Evolutionary conservation across 345 rosid genomes (phyloP).

Genomic region (Citrus unshiu): DNA sequence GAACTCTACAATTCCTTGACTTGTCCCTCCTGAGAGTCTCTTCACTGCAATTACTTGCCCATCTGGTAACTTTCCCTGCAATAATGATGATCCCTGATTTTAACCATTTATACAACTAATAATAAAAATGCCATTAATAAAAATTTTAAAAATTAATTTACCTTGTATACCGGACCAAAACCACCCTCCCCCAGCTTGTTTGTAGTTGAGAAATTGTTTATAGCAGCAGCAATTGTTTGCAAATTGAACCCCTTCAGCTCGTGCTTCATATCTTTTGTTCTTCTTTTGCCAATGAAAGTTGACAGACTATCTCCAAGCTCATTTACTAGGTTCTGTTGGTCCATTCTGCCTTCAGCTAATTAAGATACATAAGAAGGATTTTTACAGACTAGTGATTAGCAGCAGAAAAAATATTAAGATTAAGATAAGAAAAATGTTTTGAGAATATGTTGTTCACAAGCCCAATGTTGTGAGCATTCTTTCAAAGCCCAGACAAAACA

Average conservation of each 20-base stretch:
- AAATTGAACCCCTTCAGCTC: not conserved
- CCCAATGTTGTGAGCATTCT: not conserved
- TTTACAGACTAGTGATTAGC: too few species aligned
- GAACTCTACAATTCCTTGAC: too few species aligned
- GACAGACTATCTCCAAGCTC: not conserved
- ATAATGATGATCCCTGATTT: too few species aligned
- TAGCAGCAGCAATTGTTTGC: not conserved
- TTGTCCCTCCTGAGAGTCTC: too few species aligned
- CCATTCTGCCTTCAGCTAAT: not conserved
- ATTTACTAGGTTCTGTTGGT: not conserved
- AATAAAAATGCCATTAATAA: too few species aligned
- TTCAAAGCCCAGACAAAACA: constrained; percentile 1
- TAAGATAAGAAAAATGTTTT: too few species aligned
- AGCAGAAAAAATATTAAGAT: too few species aligned
- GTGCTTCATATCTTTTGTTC: not conserved
- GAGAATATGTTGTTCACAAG: too few species aligned
- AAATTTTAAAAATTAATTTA: too few species aligned
- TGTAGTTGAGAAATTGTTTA: not conserved
- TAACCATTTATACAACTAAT: too few species aligned
- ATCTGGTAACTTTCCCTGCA: not conserved
- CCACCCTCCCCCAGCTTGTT: not conserved
- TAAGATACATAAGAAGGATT: not conserved
- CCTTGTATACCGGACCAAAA: not conserved
- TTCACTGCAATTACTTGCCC: too few species aligned
- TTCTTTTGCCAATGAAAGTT: not conserved